Base-by-base conservation (phyloP, 805 yeast genomes). In the Ogataea pilisensis region DNA sequence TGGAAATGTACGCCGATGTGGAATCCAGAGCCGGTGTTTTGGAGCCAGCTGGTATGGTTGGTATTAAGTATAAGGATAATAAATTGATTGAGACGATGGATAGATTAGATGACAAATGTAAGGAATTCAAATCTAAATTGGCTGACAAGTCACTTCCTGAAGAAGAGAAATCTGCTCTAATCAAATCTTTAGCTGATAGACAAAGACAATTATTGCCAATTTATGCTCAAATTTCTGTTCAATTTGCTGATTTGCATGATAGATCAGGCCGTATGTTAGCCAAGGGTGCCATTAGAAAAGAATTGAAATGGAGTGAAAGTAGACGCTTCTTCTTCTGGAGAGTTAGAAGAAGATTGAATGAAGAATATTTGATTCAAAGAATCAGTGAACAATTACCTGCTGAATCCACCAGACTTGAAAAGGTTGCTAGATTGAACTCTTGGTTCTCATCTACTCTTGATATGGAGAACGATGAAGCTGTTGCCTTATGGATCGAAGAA, bases 271-370 rank as follows among this genome's bases (percentile, higher is more conserved):
- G 99, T 69, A 93, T 93, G 98, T 66, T 85, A 68, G 95, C 95
- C 41, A 95, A 93, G 76, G 95, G 91, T 44, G 85, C 83, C 44
- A 88, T 93, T 56, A 76, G 84, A 54, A 83, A 85, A 61, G 93
- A 88, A 55, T 68, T 93, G 39, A 80, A 84, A 57, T 90, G 96
- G 96, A 64, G 66, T 34, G 75, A 89, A 37, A 78, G 97, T 24
- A 87, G 99, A 74, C 81, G 98, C 59, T 86, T 76, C 80, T 93
- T 93, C 81, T 93, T 87, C 93, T 93, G 99, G 99, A 82, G 99
- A 68, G 78, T 88, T 47, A 86, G 97, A 71, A 84, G 99, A 69
- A 87, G 96, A 65, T 72, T 93, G 65, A 82, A 85, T 61, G 99
- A 93, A 68, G 95, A 87, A 65, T 87, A 88, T 66, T 71, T 91